A percentile compares a stretch with the other conserved stretches of the same genome.
Evolutionary conservation across 768 basidiomycete species (phyloP).

Genomic region (Trametes cinnabarina): DNA sequence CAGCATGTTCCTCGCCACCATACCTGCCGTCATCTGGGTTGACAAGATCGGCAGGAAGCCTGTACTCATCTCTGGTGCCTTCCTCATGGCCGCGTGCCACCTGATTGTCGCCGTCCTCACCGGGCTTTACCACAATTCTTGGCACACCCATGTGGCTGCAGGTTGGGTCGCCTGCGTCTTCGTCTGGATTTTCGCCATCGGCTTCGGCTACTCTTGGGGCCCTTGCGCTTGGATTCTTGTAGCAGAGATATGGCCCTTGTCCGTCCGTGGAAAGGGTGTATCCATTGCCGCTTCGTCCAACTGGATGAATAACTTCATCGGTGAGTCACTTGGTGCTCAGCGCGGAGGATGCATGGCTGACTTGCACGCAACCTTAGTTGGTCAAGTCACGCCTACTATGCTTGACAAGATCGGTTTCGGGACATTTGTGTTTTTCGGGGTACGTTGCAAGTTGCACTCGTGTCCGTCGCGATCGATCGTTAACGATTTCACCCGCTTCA

Average conservation of each 20-base stretch:
- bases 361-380: constrained; percentile 35
- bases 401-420: constrained; percentile 60
- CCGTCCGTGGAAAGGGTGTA: constrained; percentile 71
- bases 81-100: constrained; percentile 69
- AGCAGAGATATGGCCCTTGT: constrained; percentile 72
- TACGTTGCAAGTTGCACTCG: too few relatives aligned
- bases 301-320: constrained; percentile 83
- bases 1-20: constrained; percentile 74
- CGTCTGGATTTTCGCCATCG: constrained; percentile 75
- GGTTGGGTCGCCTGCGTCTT: constrained; percentile 71
- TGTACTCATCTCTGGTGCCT: constrained; percentile 68
- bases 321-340: constrained; percentile 31
- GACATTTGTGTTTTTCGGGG: constrained; percentile 77
- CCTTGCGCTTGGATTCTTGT: constrained; percentile 78
- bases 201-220: constrained; percentile 77
- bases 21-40: constrained; percentile 80
- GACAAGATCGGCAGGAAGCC: constrained; percentile 76
- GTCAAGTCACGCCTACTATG: constrained; percentile 73
- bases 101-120: constrained; percentile 67
- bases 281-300: constrained; percentile 75
- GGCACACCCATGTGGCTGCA: constrained; percentile 47
- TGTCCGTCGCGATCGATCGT: too few relatives aligned
- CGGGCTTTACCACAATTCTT: constrained; percentile 55
- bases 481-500: constrained; percentile 26
- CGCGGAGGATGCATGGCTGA: neutral